These are phyloP conservation scores for Carex kokanica DNA, from an alignment of 176 grass and related monocot species.

Conservation along the genomic window DNA sequence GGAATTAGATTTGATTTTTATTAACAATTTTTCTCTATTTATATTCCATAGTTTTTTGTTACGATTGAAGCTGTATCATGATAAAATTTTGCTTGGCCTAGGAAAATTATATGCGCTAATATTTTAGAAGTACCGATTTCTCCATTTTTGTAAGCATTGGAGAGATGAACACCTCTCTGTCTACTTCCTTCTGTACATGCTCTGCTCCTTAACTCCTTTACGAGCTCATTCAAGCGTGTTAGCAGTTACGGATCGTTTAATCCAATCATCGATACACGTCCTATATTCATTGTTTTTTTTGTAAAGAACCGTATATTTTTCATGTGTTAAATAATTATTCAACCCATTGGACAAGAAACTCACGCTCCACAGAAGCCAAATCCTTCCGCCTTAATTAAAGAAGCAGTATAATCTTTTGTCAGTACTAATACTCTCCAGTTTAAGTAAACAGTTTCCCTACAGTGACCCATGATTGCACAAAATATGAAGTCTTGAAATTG, in stretches of 20 bases:
- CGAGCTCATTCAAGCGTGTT: neutral
- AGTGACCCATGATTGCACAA: neutral
- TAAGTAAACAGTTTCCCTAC: neutral
- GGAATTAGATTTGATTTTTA: too few relatives aligned
- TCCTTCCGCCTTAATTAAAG: conserved; percentile 37
- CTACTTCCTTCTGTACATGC: neutral
- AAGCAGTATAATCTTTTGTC: conserved; percentile 48
- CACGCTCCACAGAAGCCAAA: conserved; percentile 28
- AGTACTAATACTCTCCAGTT: conserved; percentile 11
- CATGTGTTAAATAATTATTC: neutral
- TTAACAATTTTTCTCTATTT: neutral
- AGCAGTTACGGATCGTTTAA: neutral
- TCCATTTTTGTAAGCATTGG: neutral
- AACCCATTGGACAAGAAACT: neutral
- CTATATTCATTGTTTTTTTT: neutral
- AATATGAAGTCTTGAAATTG: neutral
- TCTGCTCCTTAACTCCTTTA: neutral
- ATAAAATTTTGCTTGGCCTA: neutral
- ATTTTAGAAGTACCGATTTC: neutral
- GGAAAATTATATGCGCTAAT: neutral
- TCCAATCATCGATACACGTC: neutral
- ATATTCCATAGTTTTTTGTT: neutral
- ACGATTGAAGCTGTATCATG: neutral
- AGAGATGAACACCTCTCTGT: neutral
- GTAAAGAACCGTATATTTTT: neutral